Conservation (phyloP, 2,329 filamentous ascomycete species). For the Sclerotinia nivalis region DNA sequence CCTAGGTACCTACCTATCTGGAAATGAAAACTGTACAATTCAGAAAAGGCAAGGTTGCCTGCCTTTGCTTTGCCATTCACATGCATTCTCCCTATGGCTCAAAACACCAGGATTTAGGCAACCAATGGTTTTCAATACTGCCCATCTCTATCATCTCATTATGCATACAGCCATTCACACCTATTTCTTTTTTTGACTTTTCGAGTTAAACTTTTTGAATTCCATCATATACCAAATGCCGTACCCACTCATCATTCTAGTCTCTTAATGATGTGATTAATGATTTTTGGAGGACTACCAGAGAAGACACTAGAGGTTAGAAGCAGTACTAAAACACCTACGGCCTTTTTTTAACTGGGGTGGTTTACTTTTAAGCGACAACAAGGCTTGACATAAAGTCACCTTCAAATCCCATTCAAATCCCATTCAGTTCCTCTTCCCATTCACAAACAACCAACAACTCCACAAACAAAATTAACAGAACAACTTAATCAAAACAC, state of each 20-base stretch:
- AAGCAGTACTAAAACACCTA: not conserved
- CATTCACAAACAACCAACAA: slow-evolving; percentile 11
- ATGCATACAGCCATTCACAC: not conserved
- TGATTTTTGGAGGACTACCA: not conserved
- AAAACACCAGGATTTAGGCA: not conserved
- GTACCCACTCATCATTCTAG: not conserved
- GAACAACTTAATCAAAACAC: not conserved
- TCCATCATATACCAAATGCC: not conserved
- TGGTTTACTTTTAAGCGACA: not conserved
- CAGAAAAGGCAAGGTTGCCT: not conserved
- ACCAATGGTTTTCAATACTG: not conserved
- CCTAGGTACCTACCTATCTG: no score
- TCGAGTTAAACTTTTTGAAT: not conserved
- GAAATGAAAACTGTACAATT: not conserved
- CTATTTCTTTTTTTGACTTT: not conserved
- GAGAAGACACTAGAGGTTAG: not conserved
- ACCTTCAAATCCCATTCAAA: not conserved
- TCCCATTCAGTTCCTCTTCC: not conserved
- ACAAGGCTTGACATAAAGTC: slow-evolving; percentile 19
- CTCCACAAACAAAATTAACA: not conserved
- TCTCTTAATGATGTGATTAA: not conserved
- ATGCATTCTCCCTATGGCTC: not conserved
- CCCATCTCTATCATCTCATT: not conserved
- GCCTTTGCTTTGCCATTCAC: not conserved
- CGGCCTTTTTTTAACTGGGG: not conserved